These are phyloP conservation scores for Phalaenopsis equestris DNA, from an alignment of 106 monocot genomes.

Conservation along the genomic window DNA sequence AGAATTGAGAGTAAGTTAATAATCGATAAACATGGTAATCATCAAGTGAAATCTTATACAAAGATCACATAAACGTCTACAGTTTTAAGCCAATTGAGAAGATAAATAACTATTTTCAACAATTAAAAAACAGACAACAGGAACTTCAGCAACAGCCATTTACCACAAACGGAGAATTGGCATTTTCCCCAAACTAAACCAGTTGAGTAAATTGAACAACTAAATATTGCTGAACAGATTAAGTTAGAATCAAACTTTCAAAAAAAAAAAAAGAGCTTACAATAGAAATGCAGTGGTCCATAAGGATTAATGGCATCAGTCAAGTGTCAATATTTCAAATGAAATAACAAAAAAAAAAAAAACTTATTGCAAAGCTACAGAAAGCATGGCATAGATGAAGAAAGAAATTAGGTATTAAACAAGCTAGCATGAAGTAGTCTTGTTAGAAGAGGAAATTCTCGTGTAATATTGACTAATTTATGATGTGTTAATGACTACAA, in stretches of 20 bases:
- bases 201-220: too few relatives aligned
- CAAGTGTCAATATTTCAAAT: not conserved
- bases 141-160: too few relatives aligned
- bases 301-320: not conserved
- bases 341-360: not conserved
- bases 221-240: too few relatives aligned
- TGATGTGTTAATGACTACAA: too few relatives aligned
- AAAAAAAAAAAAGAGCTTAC: not conserved
- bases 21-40: not conserved
- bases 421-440: not conserved
- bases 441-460: too few relatives aligned
- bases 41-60: not conserved
- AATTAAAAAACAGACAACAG: not conserved
- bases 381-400: not conserved
- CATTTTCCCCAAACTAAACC: too few relatives aligned
- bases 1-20: not conserved
- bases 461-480: too few relatives aligned
- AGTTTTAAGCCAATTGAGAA: not conserved
- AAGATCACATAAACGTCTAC: not conserved
- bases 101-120: not conserved
- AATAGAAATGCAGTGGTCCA: not conserved
- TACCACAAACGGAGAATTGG: too few relatives aligned
- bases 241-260: not conserved
- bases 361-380: not conserved
- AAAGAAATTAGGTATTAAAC: not conserved